Evolutionary conservation across 2,329 filamentous ascomycete species (phyloP).

Genomic region (Myriosclerotinia scirpicola): DNA sequence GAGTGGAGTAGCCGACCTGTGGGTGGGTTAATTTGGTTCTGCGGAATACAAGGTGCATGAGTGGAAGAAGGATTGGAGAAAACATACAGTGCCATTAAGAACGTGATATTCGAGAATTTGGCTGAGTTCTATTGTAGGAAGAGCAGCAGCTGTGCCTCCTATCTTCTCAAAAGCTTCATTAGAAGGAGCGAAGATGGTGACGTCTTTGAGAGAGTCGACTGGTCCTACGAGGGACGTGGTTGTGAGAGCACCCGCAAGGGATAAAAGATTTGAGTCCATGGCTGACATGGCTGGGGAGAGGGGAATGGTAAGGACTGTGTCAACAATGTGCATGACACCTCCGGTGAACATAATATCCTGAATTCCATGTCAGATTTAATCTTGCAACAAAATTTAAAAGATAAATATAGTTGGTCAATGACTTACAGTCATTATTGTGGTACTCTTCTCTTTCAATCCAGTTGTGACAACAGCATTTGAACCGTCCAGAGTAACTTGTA

Average conservation of each 20-base stretch:
- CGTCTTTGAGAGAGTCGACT: conserved; percentile 47
- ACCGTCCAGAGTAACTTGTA: conserved; percentile 36
- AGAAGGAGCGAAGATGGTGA: conserved; percentile 49
- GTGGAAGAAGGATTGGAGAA: not conserved
- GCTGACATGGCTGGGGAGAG: conserved; percentile 43
- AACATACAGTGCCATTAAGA: conserved; percentile 17
- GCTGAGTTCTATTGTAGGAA: conserved; percentile 37
- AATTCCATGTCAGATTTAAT: conserved; percentile 36
- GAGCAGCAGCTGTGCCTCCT: conserved; percentile 39
- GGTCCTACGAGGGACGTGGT: conserved; percentile 38
- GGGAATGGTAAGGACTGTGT: conserved; percentile 53
- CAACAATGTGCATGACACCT: conserved; percentile 53
- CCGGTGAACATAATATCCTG: conserved; percentile 51
- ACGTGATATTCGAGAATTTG: conserved; percentile 40
- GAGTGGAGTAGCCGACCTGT: conserved; percentile 38
- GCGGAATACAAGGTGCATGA: not conserved
- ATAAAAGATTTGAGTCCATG: conserved; percentile 43
- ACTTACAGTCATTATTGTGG: conserved; percentile 47
- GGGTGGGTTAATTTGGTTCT: conserved; percentile 34
- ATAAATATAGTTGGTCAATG: conserved; percentile 39
- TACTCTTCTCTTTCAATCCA: conserved; percentile 21
- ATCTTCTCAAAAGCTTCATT: conserved; percentile 43
- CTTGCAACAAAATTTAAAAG: conserved; percentile 41
- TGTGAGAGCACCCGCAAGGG: conserved; percentile 43
- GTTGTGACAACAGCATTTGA: conserved; percentile 18